Percentiles rank a stretch among this genome's conserved stretches.
These are phyloP conservation scores for Auriscalpium vulgare DNA, from an alignment of 768 basidiomycete species.

Conservation along the genomic window DNA sequence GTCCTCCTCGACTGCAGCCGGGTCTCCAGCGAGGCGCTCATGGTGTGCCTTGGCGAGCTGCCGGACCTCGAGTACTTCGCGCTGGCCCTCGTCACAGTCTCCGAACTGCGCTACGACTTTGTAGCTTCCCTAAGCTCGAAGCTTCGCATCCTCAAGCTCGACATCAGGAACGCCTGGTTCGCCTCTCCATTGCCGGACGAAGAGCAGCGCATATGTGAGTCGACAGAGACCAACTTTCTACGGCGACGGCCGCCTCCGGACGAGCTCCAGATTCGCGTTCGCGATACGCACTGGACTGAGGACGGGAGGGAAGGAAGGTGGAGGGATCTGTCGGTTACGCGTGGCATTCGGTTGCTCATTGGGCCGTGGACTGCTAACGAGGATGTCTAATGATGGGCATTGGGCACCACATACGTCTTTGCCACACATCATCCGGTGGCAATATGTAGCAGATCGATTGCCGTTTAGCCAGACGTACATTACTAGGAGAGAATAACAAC, in stretches of 20 bases:
- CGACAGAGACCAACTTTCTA: conserved; percentile 19
- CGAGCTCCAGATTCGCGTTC: conserved; percentile 12
- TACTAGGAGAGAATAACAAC: too few species aligned
- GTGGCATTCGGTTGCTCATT: neutral
- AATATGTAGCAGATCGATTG: too few species aligned
- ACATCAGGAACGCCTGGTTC: conserved; percentile 29
- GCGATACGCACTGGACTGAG: conserved; percentile 10
- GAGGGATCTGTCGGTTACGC: neutral
- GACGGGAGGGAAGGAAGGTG: neutral
- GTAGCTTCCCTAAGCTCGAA: conserved; percentile 22
- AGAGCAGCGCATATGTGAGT: conserved; percentile 24
- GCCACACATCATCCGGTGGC: too few species aligned
- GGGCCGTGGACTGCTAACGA: neutral
- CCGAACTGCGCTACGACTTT: conserved; percentile 27
- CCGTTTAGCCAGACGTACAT: too few species aligned
- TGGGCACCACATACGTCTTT: too few species aligned
- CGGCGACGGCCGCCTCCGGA: conserved; percentile 5
- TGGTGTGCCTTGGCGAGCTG: conserved; percentile 22
- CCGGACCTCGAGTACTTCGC: conserved; percentile 27
- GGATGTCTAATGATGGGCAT: neutral
- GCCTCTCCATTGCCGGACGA: conserved; percentile 22
- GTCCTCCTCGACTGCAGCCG: conserved; percentile 29
- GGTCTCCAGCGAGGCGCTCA: conserved; percentile 23
- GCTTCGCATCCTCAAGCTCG: conserved; percentile 27
- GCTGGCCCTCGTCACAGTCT: conserved; percentile 27